Conservation (phyloP, 495 filamentous ascomycete species). For the Aspergillus ellipticus region DNA sequence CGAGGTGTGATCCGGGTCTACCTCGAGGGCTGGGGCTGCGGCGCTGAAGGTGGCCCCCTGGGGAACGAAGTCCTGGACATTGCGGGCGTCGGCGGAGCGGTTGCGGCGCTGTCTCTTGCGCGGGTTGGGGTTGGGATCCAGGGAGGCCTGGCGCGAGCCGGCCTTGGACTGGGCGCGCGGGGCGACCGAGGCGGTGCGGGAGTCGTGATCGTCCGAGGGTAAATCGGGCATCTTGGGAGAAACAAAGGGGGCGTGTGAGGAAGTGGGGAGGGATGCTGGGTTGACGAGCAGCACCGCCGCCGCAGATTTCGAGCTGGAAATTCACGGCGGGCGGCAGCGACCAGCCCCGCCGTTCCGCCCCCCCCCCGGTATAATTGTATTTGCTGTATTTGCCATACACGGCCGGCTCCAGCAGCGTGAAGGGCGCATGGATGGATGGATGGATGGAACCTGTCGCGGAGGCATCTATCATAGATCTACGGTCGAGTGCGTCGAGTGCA, state of each 20-base stretch:
- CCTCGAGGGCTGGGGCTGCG: slow-evolving; percentile 22
- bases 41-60: slow-evolving; percentile 37
- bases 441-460: too few species aligned
- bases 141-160: slow-evolving; percentile 23
- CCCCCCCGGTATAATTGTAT: too few species aligned
- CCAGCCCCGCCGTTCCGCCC: background rate
- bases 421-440: too few species aligned
- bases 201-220: slow-evolving; percentile 40
- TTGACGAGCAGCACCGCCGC: background rate
- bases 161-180: slow-evolving; percentile 25
- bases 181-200: slow-evolving; percentile 39
- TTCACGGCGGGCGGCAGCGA: background rate
- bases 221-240: slow-evolving; percentile 25
- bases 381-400: too few species aligned
- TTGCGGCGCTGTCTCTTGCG: slow-evolving; percentile 31
- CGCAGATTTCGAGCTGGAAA: background rate
- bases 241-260: background rate
- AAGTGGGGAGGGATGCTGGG: background rate
- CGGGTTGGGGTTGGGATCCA: slow-evolving; percentile 25
- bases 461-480: too few species aligned
- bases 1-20: slow-evolving; percentile 35
- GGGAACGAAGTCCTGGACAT: slow-evolving; percentile 37
- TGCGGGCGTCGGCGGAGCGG: slow-evolving; percentile 18
- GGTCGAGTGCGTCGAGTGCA: too few species aligned
- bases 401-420: too few species aligned